Evolutionary conservation across 345 rosid species (phyloP), one percentile per base, ranked within the genome.

Genomic region (Excoecaria cochinchinensis): DNA sequence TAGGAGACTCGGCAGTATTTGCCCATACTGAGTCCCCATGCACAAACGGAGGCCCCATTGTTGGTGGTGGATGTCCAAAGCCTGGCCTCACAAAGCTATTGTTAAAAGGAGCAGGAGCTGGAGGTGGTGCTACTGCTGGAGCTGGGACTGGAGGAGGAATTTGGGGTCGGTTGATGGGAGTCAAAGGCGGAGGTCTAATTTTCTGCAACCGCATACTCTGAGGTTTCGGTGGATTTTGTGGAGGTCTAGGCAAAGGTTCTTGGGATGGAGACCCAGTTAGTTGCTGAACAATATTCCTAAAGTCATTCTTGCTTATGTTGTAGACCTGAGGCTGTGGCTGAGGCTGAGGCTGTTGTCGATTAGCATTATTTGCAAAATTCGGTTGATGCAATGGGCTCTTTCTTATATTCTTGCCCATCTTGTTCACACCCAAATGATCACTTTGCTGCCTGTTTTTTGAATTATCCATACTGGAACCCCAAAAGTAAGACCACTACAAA

Each of bases 251-350:
- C 82, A 89, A 81, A 73, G 83, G 88, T 22, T 94, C 95, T 42
- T 85, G 81, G 1, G 81, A 72, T 57, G 81, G 81, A 73, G 98
- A 92, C 73, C 98, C 97, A 0, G 97, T 94, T 12, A 94, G 86
- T 80, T 90, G 93, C 86, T 94, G 98, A 85, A 92, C 98, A 73
- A 92, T 82, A 75, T 87, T 92, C 68, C 95, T 83, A 58, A 94
- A 94, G 66, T 94, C 92, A 70, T 86, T 90, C 92, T 94, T 94
- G 91, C 91, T 92, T 63, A 94, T 92, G 80, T 92, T 94, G 82
- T 94, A 94, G 76, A 94, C 97, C 76, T 92, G 97, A 61, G 89
- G 89, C 85, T 89, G 98, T 72, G 97, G 31, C 31, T 31, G 31
- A 31, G 31, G 31, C 31, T 31, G 31, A 31, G 31, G 31, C 31